Evolutionary conservation across 768 basidiomycete genomes (phyloP).

Genomic region (Epithele typhae): DNA sequence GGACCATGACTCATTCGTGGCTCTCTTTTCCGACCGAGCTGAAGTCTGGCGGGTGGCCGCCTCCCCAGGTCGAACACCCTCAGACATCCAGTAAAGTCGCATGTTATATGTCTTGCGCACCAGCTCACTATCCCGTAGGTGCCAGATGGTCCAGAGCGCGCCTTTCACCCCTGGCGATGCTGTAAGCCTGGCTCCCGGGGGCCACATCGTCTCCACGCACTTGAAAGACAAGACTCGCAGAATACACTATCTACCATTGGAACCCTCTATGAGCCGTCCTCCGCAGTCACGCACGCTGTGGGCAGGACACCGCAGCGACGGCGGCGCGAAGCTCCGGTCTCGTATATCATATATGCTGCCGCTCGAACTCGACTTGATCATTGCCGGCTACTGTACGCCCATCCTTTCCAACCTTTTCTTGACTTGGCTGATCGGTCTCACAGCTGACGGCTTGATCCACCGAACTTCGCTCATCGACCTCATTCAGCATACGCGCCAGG

Average conservation of each 20-base stretch:
- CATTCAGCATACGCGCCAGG: constrained; percentile 10
- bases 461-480: constrained; percentile 23
- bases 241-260: constrained; percentile 6
- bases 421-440: background rate
- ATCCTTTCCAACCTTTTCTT: too few relatives aligned
- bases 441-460: constrained; percentile 28
- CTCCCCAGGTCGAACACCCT: too few relatives aligned
- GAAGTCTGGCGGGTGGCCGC: too few relatives aligned
- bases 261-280: background rate
- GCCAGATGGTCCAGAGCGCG: constrained; percentile 4
- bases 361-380: constrained; percentile 50
- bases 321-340: constrained; percentile 1
- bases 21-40: too few relatives aligned
- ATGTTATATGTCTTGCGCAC: too few relatives aligned
- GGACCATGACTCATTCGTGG: constrained; percentile 12
- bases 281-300: constrained; percentile 16
- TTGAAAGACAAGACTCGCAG: constrained; percentile 18
- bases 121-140: too few relatives aligned
- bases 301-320: constrained; percentile 7
- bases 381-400: constrained; percentile 44
- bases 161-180: constrained; percentile 5
- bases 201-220: constrained; percentile 18
- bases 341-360: constrained; percentile 32
- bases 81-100: too few relatives aligned
- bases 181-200: constrained; percentile 5